Conservation (phyloP, 768 basidiomycete species). For the Gloeopeniophorella convolvens region DNA sequence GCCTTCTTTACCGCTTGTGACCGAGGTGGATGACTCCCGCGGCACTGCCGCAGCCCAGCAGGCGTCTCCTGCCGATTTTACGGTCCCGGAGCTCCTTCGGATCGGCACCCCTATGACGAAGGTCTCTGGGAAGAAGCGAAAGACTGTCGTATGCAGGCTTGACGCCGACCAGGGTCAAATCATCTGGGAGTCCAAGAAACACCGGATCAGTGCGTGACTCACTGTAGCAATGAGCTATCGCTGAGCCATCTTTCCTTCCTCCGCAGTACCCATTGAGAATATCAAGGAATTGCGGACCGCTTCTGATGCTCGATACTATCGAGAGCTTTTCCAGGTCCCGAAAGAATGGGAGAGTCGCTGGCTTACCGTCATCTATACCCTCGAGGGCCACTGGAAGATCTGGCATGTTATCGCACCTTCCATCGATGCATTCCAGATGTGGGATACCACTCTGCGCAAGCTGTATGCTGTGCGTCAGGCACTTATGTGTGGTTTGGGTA, state of each 20-base stretch:
- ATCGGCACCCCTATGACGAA: slow-evolving; percentile 75
- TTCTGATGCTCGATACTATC: slow-evolving; percentile 61
- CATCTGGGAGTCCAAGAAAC: slow-evolving; percentile 67
- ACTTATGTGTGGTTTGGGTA: slow-evolving; percentile 61
- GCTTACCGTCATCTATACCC: slow-evolving; percentile 81
- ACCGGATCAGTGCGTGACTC: slow-evolving; percentile 49
- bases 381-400: slow-evolving; percentile 74
- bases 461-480: slow-evolving; percentile 61
- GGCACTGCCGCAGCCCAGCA: not conserved
- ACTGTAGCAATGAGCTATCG: not conserved
- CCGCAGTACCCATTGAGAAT: slow-evolving; percentile 72
- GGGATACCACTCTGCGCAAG: slow-evolving; percentile 57
- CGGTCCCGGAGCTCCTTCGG: slow-evolving; percentile 52
- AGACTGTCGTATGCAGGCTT: slow-evolving; percentile 61
- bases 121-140: slow-evolving; percentile 71
- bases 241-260: slow-evolving; percentile 1
- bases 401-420: slow-evolving; percentile 77
- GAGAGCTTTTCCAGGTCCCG: slow-evolving; percentile 60
- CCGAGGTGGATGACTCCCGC: not conserved
- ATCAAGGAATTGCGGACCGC: slow-evolving; percentile 84
- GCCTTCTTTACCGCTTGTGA: not conserved
- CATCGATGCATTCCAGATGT: slow-evolving; percentile 51
- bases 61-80: slow-evolving; percentile 30
- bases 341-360: slow-evolving; percentile 61
- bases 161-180: slow-evolving; percentile 80